These are phyloP conservation scores for Zostera marina DNA, from an alignment of 116 monocot species.

Conservation along the genomic window DNA sequence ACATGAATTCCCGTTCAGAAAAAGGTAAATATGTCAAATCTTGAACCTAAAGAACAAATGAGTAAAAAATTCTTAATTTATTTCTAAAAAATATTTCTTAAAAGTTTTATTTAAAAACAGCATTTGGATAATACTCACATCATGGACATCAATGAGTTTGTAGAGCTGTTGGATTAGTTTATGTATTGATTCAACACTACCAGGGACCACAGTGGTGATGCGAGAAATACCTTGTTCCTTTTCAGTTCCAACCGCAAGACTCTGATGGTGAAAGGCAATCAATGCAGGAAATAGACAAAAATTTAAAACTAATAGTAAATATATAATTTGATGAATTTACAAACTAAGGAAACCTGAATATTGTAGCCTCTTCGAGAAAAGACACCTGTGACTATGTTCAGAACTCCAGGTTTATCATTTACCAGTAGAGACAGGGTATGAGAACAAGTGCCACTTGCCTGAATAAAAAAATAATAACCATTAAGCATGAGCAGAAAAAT, in stretches of 20 bases:
- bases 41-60: slow-evolving; percentile 33
- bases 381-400: slow-evolving; percentile 91
- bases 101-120: neutral
- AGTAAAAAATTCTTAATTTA: neutral
- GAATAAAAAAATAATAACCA: slow-evolving; percentile 1
- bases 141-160: slow-evolving; percentile 82
- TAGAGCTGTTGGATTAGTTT: slow-evolving; percentile 80
- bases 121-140: slow-evolving; percentile 26
- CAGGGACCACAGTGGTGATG: slow-evolving; percentile 90
- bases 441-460: slow-evolving; percentile 73
- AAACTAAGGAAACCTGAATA: slow-evolving; percentile 64
- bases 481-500: neutral
- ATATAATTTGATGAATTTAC: neutral
- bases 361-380: slow-evolving; percentile 98
- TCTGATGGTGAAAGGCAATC: slow-evolving; percentile 19
- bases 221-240: slow-evolving; percentile 76
- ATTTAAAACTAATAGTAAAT: neutral
- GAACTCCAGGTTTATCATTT: slow-evolving; percentile 83
- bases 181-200: slow-evolving; percentile 75
- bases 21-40: slow-evolving; percentile 83
- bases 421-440: slow-evolving; percentile 95
- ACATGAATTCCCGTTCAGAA: slow-evolving; percentile 94
- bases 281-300: neutral
- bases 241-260: slow-evolving; percentile 90
- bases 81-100: neutral